Evolutionary conservation across 306 rosid genomes (phyloP), one percentile per base, ranked within the genome.

Genomic region (Prunus mume): DNA sequence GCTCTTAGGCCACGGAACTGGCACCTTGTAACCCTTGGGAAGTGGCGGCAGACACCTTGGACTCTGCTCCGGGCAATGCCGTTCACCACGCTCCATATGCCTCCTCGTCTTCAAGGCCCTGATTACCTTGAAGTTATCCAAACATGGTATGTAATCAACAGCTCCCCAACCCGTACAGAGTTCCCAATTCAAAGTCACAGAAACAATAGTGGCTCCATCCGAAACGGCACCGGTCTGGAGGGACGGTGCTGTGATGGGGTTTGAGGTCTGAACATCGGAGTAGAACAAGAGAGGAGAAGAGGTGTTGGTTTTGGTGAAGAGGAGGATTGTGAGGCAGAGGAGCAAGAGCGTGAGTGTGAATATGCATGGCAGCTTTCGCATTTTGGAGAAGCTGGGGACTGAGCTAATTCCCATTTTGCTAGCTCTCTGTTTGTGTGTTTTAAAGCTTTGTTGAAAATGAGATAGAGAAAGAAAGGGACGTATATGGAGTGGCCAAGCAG

Each of bases 71-170:
- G 97, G 97, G 75, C 99, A 95, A 76, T 92, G 99, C 69, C 99
- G 88, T 82, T 92, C 96, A 54, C 98, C 88, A 64, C 91, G 98
- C 79, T 95, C 97, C 99, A 92, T 95, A 72, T 92, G 99, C 80
- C 82, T 88, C 81, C 97, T 83, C 7, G 90, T 82, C 68, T 57
- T 68, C 80, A 95, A 82, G 27, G 92, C 92, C 86, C 77, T 91
- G 80, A 92, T 91, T 57, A 87, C 99, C 77, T 62, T 43, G 27
- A 25, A 55, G 43, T 95, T 95, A 82, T 95, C 99, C 85, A 95
- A 82, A 78, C 99, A 95, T 3, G 99, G 99, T 20, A 95, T 92
- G 76, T 41, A 81, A 82, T 95, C 99, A 25, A 69, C 84, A 3
- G 83, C 86, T 65, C 74, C 62, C 0, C 86, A 51, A 0, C 84